Conservation (phyloP, 1,284 basidiomycete species). For the Pseudozyma thailandica region DNA sequence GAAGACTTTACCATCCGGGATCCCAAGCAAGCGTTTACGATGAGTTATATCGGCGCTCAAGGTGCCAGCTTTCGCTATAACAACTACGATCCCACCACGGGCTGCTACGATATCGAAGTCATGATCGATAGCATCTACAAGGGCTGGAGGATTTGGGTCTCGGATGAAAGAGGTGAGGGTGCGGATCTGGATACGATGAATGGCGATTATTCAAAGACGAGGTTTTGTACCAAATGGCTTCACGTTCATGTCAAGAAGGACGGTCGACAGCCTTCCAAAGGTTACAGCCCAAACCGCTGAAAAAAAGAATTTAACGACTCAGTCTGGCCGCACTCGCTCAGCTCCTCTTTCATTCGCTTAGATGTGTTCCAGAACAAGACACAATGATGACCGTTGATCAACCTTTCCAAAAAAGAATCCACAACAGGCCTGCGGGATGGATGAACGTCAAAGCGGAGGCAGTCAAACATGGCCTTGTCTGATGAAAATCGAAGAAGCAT, state of each 20-base stretch:
- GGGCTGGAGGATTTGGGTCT: conserved; percentile 13
- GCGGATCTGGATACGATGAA: conserved; percentile 14
- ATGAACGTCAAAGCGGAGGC: too few relatives aligned
- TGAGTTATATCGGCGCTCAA: not conserved
- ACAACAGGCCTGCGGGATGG: too few relatives aligned
- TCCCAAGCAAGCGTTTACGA: conserved; percentile 1
- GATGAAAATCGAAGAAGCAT: too few relatives aligned
- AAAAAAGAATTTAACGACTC: too few relatives aligned
- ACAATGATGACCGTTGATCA: too few relatives aligned
- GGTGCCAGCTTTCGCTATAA: conserved; percentile 3
- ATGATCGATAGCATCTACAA: not conserved
- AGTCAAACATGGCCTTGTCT: too few relatives aligned
- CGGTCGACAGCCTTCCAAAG: not conserved
- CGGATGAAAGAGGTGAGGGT: not conserved
- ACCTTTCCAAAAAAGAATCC: too few relatives aligned
- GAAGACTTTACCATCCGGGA: conserved; percentile 13
- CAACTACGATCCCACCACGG: conserved; percentile 12
- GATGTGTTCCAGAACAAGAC: too few relatives aligned
- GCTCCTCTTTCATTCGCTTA: too few relatives aligned
- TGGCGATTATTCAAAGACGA: conserved; percentile 7
- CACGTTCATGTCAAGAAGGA: not conserved
- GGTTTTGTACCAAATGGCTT: conserved; percentile 14
- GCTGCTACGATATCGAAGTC: conserved; percentile 24
- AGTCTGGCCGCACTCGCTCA: too few relatives aligned
- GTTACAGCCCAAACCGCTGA: not conserved